phyloP scores from a whole-genome alignment of 2,329 filamentous ascomycete species.

The Xylariaceae sp. region DNA sequence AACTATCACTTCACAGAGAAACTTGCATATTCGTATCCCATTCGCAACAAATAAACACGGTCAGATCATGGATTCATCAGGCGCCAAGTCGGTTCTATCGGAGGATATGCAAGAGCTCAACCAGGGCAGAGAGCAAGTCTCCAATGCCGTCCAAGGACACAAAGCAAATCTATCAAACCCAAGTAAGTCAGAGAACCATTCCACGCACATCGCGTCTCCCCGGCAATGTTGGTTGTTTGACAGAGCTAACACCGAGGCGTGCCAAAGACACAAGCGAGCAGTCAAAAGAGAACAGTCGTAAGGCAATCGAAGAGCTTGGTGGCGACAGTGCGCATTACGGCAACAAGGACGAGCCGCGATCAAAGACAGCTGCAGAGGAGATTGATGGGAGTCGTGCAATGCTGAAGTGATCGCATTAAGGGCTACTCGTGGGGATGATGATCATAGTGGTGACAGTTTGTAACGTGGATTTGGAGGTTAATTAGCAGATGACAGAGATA shows the following conservation, averaged over 20 bases:
- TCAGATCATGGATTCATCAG: constrained; percentile 34
- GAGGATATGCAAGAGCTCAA: constrained; percentile 41
- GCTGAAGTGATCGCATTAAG: constrained; percentile 9
- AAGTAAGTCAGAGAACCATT: constrained; percentile 30
- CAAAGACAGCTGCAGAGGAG: constrained; percentile 40
- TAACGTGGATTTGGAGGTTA: no score
- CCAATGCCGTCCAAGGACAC: constrained; percentile 35
- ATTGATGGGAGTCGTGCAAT: constrained; percentile 38
- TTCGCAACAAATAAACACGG: background rate
- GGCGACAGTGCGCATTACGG: constrained; percentile 44
- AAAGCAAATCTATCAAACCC: constrained; percentile 48
- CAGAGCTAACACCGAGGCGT: no score
- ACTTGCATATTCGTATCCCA: no score
- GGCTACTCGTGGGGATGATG: background rate
- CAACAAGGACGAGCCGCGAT: constrained; percentile 39
- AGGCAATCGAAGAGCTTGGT: constrained; percentile 41
- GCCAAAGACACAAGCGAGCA: constrained; percentile 40
- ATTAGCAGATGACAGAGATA: no score
- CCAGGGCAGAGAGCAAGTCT: constrained; percentile 29
- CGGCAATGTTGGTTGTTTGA: no score
- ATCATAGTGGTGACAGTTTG: no score
- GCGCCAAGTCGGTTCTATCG: constrained; percentile 39
- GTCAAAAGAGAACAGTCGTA: constrained; percentile 43
- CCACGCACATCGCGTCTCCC: no score
- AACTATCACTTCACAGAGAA: no score